Conservation (phyloP, 164 flowering plant genomes). For the Aristolochia contorta region DNA sequence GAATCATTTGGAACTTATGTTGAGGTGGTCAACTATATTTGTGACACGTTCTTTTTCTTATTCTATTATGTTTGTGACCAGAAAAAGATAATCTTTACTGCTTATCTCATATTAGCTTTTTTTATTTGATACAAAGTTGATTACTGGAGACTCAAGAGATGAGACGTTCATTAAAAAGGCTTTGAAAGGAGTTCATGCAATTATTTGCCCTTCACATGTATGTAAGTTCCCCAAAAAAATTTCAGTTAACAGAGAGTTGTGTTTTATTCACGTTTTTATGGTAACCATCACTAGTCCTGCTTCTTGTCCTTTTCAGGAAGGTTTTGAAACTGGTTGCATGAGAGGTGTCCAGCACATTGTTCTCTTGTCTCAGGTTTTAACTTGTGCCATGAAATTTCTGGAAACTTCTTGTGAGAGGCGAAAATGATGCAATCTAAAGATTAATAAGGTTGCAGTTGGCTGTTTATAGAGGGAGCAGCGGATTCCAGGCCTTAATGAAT, state of each 20-base stretch:
- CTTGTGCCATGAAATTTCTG: background rate
- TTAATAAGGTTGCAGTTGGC: constrained; percentile 77
- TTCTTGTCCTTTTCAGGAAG: constrained; percentile 42
- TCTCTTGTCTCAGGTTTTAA: constrained; percentile 71
- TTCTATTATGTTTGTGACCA: background rate
- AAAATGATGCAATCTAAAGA: constrained; percentile 13
- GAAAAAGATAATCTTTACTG: too few relatives aligned
- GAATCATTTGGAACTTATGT: constrained; percentile 95
- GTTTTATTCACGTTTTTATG: background rate
- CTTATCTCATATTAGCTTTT: background rate
- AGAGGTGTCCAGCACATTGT: constrained; percentile 64
- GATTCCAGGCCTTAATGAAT: constrained; percentile 68
- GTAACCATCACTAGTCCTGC: background rate
- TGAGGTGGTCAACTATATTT: constrained; percentile 40
- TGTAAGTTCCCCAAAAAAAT: constrained; percentile 5
- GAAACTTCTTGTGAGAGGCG: background rate
- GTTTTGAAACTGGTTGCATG: constrained; percentile 40
- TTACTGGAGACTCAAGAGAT: constrained; percentile 52
- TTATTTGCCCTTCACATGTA: constrained; percentile 75
- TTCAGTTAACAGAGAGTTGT: background rate
- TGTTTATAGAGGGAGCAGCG: constrained; percentile 60
- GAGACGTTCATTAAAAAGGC: constrained; percentile 45
- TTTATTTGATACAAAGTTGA: constrained; percentile 30
- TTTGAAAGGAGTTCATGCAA: constrained; percentile 65
- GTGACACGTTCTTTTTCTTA: background rate